Evolutionary conservation across 2,329 filamentous ascomycete genomes (phyloP).

Genomic region (Trichoderma sp.): DNA sequence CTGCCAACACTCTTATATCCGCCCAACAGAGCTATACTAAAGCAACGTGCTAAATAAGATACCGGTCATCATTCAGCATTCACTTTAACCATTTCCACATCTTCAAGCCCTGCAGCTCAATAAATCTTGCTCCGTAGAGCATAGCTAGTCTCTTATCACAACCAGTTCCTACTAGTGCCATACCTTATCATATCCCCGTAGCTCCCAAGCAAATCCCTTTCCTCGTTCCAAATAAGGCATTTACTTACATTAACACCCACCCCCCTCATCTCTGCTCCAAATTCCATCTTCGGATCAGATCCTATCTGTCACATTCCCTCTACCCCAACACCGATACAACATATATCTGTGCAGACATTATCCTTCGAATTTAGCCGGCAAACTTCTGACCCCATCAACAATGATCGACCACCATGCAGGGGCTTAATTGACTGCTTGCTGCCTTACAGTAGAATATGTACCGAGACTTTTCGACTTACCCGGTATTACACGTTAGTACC

Average conservation of each 20-base stretch:
- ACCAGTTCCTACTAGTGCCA: not conserved
- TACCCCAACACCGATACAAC: too few species aligned
- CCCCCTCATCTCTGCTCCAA: not conserved
- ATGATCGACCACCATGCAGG: constrained; percentile 6
- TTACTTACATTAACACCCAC: not conserved
- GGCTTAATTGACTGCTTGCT: not conserved
- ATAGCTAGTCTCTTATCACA: not conserved
- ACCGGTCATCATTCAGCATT: not conserved
- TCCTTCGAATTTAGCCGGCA: constrained; percentile 14
- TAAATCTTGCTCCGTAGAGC: not conserved
- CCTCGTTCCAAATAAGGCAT: not conserved
- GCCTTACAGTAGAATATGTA: not conserved
- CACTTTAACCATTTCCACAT: not conserved
- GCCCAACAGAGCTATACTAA: not conserved
- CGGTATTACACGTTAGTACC: not conserved
- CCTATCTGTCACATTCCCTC: not conserved
- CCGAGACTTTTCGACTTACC: not conserved
- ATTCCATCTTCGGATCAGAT: not conserved
- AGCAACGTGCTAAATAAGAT: not conserved
- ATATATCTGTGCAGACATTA: not conserved
- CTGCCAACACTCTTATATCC: not conserved
- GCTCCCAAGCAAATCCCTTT: not conserved
- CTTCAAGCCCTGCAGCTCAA: not conserved
- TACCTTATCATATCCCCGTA: not conserved
- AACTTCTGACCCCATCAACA: not conserved